Percentiles rank a stretch among this genome's conserved stretches.
Evolutionary conservation across 2,329 filamentous ascomycete species (phyloP).

Genomic region (Chrysoporthe puriensis): DNA sequence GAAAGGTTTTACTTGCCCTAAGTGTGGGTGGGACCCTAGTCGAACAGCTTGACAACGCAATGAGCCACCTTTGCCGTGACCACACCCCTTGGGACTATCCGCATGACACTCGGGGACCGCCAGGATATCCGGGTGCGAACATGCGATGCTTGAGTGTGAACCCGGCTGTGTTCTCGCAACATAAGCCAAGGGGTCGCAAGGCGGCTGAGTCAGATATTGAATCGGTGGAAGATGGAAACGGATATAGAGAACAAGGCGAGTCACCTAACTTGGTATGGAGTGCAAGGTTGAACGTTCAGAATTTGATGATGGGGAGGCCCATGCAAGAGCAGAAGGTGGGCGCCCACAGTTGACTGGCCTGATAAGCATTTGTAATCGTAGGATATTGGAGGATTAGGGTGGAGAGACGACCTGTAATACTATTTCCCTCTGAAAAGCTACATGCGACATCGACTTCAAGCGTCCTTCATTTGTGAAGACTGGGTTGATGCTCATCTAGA

Average conservation of each 20-base stretch:
- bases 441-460: too few species aligned
- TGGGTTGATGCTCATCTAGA: too few species aligned
- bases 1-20: constrained; percentile 25
- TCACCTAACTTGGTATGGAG: constrained; percentile 28
- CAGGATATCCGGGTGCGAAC: constrained; percentile 23
- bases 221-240: constrained; percentile 22
- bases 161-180: constrained; percentile 27
- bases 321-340: constrained; percentile 21
- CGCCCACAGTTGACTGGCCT: too few species aligned
- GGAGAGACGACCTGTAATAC: too few species aligned
- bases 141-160: constrained; percentile 29
- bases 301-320: constrained; percentile 22
- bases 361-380: too few species aligned
- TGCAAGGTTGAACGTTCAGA: constrained; percentile 27
- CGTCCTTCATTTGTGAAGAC: too few species aligned
- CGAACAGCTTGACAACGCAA: constrained; percentile 28
- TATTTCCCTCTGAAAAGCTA: too few species aligned
- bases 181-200: constrained; percentile 24
- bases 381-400: too few species aligned
- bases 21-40: constrained; percentile 26
- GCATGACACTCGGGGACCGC: constrained; percentile 18
- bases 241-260: constrained; percentile 22
- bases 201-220: constrained; percentile 28
- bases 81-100: constrained; percentile 23
- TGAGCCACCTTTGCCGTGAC: constrained; percentile 25